phyloP scores from a whole-genome alignment of 2,329 filamentous ascomycete genomes.

The Aureobasidium sp. region DNA sequence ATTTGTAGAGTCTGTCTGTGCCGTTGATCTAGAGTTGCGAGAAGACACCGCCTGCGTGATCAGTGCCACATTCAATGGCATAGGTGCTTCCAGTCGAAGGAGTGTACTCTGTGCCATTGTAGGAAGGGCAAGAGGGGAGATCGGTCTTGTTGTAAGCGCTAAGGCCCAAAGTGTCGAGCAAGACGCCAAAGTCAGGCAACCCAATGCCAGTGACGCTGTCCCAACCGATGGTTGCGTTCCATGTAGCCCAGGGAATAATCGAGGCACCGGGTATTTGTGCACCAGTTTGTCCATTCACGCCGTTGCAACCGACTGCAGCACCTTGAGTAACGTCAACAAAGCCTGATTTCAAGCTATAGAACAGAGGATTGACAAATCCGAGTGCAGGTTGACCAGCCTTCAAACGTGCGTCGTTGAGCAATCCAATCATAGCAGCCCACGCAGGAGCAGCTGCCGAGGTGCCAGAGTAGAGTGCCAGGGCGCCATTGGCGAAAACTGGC shows the following conservation, averaged over 20 bases:
- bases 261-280: slow-evolving; percentile 24
- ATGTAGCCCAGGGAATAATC: neutral
- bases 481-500: slow-evolving; percentile 37
- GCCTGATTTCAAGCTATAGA: slow-evolving; percentile 33
- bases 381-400: slow-evolving; percentile 41
- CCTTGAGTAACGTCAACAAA: slow-evolving; percentile 42
- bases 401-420: slow-evolving; percentile 56
- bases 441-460: slow-evolving; percentile 38
- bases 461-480: slow-evolving; percentile 29
- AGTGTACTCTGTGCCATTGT: slow-evolving; percentile 21
- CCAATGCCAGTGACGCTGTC: slow-evolving; percentile 30
- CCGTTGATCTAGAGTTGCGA: slow-evolving; percentile 25
- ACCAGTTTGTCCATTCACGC: slow-evolving; percentile 12
- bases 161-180: slow-evolving; percentile 3
- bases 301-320: slow-evolving; percentile 28
- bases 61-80: slow-evolving; percentile 26
- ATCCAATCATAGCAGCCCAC: slow-evolving; percentile 49
- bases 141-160: slow-evolving; percentile 8
- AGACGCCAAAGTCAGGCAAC: slow-evolving; percentile 21
- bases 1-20: slow-evolving; percentile 20
- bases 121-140: slow-evolving; percentile 20
- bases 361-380: slow-evolving; percentile 49
- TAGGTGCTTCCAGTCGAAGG: slow-evolving; percentile 21
- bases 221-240: slow-evolving; percentile 23
- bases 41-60: slow-evolving; percentile 24